A percentile compares a stretch with the other conserved stretches of the same genome.
Conservation (phyloP, 768 basidiomycete species). For the Naganishia kalamii region DNA sequence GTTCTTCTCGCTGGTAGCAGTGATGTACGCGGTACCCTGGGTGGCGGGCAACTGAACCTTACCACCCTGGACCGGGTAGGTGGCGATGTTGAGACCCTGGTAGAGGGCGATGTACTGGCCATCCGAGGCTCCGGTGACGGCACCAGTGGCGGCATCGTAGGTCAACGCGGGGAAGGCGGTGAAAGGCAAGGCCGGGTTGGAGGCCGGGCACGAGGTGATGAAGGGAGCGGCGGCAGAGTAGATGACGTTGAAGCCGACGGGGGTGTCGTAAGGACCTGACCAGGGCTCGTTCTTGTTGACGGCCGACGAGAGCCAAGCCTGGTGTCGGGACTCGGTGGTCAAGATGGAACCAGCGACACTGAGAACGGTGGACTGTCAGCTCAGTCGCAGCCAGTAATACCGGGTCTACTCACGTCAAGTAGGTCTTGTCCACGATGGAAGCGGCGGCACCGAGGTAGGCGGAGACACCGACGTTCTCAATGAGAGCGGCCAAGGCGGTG, state of each 20-base stretch:
- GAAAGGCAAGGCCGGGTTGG: conserved; percentile 55
- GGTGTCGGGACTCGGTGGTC: conserved; percentile 59
- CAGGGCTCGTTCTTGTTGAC: conserved; percentile 54
- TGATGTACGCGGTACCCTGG: conserved; percentile 54
- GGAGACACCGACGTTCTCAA: conserved; percentile 57
- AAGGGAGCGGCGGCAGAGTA: conserved; percentile 53
- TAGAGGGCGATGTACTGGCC: conserved; percentile 55
- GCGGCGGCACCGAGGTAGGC: conserved; percentile 59
- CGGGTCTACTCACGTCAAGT: conserved; percentile 28
- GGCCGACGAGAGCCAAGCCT: conserved; percentile 58
- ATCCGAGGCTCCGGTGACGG: not conserved
- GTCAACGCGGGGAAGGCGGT: conserved; percentile 55
- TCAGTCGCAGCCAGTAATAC: conserved; percentile 25
- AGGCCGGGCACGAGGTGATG: conserved; percentile 54
- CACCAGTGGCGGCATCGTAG: conserved; percentile 26
- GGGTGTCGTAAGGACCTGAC: conserved; percentile 58
- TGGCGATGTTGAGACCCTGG: conserved; percentile 50
- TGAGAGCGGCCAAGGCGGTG: conserved; percentile 51
- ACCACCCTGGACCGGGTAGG: conserved; percentile 48
- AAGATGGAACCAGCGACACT: conserved; percentile 57
- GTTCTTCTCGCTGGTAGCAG: conserved; percentile 49
- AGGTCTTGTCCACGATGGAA: conserved; percentile 51
- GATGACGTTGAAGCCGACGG: conserved; percentile 50
- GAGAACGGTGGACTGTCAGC: conserved; percentile 48
- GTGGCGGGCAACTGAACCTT: conserved; percentile 33